Evolutionary conservation across 2,329 filamentous ascomycete species (phyloP).

Genomic region (Triangularia setosa): DNA sequence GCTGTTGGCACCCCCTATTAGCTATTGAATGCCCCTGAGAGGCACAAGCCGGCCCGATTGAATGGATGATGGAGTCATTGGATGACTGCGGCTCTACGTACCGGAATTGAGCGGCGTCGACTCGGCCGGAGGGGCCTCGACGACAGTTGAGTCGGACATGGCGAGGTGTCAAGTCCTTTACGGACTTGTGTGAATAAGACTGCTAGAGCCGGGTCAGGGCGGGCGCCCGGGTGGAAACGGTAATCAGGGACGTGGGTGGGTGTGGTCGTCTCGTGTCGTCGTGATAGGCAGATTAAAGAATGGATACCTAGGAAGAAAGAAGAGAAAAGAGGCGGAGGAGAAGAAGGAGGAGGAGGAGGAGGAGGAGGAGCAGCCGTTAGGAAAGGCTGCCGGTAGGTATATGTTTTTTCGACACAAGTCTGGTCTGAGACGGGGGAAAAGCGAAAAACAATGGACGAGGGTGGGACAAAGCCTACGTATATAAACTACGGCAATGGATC

Average conservation of each 20-base stretch:
- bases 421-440: slow-evolving; percentile 1
- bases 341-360: background rate
- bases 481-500: slow-evolving; percentile 13
- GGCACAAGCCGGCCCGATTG: background rate
- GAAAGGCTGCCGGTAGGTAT: background rate
- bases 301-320: background rate
- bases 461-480: slow-evolving; percentile 18
- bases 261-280: background rate
- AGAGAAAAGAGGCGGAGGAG: background rate
- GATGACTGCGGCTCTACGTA: background rate
- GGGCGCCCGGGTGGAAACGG: background rate
- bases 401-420: slow-evolving; percentile 6
- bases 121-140: background rate
- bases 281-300: background rate
- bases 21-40: slow-evolving; percentile 7
- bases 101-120: background rate
- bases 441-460: slow-evolving; percentile 9
- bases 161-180: background rate
- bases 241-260: background rate
- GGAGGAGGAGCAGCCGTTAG: slow-evolving; percentile 2
- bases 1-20: slow-evolving; percentile 45
- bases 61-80: background rate
- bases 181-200: background rate
- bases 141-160: background rate
- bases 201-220: background rate